These are phyloP conservation scores for Zygosaccharomyces siamensis DNA, from an alignment of 805 yeast genomes.

Conservation along the genomic window DNA sequence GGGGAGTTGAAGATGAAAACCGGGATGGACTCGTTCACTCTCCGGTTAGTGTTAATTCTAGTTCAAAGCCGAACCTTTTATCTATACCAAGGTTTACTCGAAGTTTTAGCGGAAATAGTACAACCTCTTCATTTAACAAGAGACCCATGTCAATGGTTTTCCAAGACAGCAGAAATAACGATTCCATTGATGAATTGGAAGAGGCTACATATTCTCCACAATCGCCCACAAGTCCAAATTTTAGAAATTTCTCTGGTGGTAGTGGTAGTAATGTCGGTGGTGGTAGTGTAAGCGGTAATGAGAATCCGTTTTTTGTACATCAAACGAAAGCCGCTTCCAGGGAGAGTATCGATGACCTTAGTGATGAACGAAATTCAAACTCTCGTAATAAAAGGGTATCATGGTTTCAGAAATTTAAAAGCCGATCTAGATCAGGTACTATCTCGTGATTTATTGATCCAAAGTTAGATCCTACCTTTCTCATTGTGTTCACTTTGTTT, in stretches of 20 bases:
- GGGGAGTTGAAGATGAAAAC: slow-evolving; percentile 21
- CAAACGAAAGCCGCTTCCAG: not conserved
- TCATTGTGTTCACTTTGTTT: not conserved
- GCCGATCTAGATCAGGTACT: slow-evolving; percentile 33
- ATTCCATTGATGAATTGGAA: slow-evolving; percentile 23
- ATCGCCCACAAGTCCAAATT: not conserved
- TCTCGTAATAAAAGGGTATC: slow-evolving; percentile 34
- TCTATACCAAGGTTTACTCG: slow-evolving; percentile 20
- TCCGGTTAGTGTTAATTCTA: slow-evolving; percentile 16
- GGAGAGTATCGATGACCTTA: slow-evolving; percentile 11
- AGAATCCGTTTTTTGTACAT: slow-evolving; percentile 1
- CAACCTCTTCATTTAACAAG: slow-evolving; percentile 16
- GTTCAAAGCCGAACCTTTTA: slow-evolving; percentile 14
- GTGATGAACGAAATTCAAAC: slow-evolving; percentile 19
- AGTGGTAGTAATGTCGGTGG: not conserved
- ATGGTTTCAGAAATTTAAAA: slow-evolving; percentile 45
- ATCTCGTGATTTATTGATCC: slow-evolving; percentile 3
- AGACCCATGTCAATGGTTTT: slow-evolving; percentile 24
- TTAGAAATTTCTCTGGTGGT: not conserved
- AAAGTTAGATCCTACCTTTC: not conserved
- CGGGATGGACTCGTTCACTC: slow-evolving; percentile 14
- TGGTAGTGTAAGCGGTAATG: not conserved
- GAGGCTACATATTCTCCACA: not conserved
- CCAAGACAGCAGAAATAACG: slow-evolving; percentile 12
- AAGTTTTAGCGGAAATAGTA: slow-evolving; percentile 23